Percentiles rank a stretch among this genome's conserved stretches.
Evolutionary conservation across 345 rosid species (phyloP).

Genomic region (Salix dunnii): DNA sequence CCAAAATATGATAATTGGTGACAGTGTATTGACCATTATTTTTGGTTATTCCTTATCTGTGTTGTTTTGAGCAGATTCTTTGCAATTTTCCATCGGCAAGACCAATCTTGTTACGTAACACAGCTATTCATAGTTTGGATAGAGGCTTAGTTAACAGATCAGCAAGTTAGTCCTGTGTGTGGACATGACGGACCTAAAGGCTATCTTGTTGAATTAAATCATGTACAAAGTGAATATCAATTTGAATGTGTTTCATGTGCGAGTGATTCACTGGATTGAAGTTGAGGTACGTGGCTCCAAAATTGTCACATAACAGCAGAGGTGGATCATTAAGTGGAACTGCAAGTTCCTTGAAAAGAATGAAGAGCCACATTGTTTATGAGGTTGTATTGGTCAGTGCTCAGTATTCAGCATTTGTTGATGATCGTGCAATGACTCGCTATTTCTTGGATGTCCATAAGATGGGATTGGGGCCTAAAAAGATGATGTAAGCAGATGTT

Average conservation of each 20-base stretch:
- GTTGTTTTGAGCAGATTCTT: too few relatives aligned
- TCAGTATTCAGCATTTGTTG: fast-evolving
- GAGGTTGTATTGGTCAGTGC: neutral
- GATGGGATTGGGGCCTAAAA: fast-evolving
- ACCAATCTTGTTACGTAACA: too few relatives aligned
- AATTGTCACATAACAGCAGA: too few relatives aligned
- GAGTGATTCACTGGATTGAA: too few relatives aligned
- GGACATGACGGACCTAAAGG: fast-evolving
- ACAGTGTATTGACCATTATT: too few relatives aligned
- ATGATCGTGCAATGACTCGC: neutral
- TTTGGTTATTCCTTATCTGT: too few relatives aligned
- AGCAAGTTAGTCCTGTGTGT: neutral
- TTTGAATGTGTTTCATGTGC: neutral
- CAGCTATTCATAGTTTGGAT: too few relatives aligned
- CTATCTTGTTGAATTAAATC: fast-evolving
- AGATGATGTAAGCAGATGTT: fast-evolving
- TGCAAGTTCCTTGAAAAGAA: neutral
- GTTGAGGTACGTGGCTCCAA: fast-evolving
- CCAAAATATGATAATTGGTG: too few relatives aligned
- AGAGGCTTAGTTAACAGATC: fast-evolving
- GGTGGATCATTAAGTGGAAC: neutral
- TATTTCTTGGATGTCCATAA: too few relatives aligned
- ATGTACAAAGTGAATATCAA: too few relatives aligned
- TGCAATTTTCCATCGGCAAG: too few relatives aligned
- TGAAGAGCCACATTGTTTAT: neutral